Percentiles rank a stretch among this genome's conserved stretches.
Conservation (phyloP, 352 stramenopile genomes). For the Hyaloperonospora brassicae region DNA sequence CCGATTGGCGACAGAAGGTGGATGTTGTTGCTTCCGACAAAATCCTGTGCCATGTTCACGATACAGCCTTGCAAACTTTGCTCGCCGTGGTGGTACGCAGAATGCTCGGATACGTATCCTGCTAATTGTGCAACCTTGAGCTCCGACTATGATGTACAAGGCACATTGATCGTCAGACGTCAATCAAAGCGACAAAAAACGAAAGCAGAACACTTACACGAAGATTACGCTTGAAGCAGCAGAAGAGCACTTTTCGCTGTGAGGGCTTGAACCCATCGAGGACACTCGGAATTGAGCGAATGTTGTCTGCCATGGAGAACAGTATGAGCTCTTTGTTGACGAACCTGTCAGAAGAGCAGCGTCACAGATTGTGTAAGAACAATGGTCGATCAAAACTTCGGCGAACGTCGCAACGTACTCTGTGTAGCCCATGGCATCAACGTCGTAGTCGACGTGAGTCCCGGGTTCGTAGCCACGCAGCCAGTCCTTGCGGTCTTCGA, state of each 20-base stretch:
- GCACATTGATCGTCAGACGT: slow-evolving; percentile 6
- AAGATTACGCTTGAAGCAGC: slow-evolving; percentile 97
- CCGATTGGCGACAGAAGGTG: slow-evolving; percentile 92
- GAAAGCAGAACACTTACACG: slow-evolving; percentile 55
- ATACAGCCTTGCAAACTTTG: slow-evolving; percentile 92
- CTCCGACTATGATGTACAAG: slow-evolving; percentile 32
- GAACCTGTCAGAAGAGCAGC: slow-evolving; percentile 59
- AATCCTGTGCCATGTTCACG: slow-evolving; percentile 98
- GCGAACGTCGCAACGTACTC: slow-evolving; percentile 46
- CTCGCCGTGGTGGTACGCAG: slow-evolving; percentile 98
- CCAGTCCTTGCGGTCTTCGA: slow-evolving; percentile 95
- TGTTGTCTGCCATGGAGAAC: slow-evolving; percentile 97
- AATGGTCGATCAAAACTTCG: neutral
- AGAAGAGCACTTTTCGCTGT: slow-evolving; percentile 97
- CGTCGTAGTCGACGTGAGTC: slow-evolving; percentile 88
- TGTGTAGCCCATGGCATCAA: slow-evolving; percentile 89
- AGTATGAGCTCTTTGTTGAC: slow-evolving; percentile 98
- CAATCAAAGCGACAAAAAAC: slow-evolving; percentile 11
- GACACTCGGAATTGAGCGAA: slow-evolving; percentile 92
- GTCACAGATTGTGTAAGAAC: neutral
- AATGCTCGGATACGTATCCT: slow-evolving; percentile 97
- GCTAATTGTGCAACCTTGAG: slow-evolving; percentile 92
- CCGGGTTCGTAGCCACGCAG: slow-evolving; percentile 81
- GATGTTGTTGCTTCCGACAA: slow-evolving; percentile 98
- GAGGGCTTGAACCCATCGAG: slow-evolving; percentile 98